Evolutionary conservation across 805 yeast genomes (phyloP).

Genomic region (Sugiyamaella lignohabitans): DNA sequence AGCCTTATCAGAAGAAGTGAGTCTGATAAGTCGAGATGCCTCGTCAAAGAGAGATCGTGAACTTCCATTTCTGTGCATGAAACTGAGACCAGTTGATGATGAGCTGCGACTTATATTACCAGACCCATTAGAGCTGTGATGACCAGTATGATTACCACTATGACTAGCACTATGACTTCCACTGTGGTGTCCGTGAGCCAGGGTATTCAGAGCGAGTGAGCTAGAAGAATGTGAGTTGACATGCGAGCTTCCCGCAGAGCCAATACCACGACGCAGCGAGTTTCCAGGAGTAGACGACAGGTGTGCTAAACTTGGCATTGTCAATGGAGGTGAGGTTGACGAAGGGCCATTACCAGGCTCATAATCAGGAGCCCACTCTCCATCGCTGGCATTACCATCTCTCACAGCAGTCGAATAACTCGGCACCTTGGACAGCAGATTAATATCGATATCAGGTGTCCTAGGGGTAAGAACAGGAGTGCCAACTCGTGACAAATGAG

Average conservation of each 20-base stretch:
- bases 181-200: not conserved
- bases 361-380: slow-evolving; percentile 60
- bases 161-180: not conserved
- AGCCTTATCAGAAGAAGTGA: slow-evolving; percentile 10
- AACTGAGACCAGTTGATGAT: slow-evolving; percentile 10
- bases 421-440: slow-evolving; percentile 64
- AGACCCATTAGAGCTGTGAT: not conserved
- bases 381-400: slow-evolving; percentile 40
- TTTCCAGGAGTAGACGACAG: slow-evolving; percentile 3
- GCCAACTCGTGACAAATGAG: slow-evolving; percentile 15
- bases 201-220: not conserved
- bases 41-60: slow-evolving; percentile 20
- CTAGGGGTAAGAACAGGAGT: slow-evolving; percentile 11
- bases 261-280: not conserved
- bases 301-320: slow-evolving; percentile 8
- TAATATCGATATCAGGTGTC: slow-evolving; percentile 30
- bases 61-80: slow-evolving; percentile 15
- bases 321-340: slow-evolving; percentile 8
- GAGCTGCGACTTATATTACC: slow-evolving; percentile 10
- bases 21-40: slow-evolving; percentile 16
- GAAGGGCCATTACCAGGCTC: slow-evolving; percentile 19
- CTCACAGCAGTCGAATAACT: slow-evolving; percentile 75
- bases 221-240: slow-evolving; percentile 4
- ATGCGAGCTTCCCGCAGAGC: slow-evolving; percentile 3
- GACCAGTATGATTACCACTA: not conserved